A percentile compares a stretch with the other conserved stretches of the same genome.
phyloP scores from a whole-genome alignment of 2,329 filamentous ascomycete genomes.

The Diaporthe nobilis region DNA sequence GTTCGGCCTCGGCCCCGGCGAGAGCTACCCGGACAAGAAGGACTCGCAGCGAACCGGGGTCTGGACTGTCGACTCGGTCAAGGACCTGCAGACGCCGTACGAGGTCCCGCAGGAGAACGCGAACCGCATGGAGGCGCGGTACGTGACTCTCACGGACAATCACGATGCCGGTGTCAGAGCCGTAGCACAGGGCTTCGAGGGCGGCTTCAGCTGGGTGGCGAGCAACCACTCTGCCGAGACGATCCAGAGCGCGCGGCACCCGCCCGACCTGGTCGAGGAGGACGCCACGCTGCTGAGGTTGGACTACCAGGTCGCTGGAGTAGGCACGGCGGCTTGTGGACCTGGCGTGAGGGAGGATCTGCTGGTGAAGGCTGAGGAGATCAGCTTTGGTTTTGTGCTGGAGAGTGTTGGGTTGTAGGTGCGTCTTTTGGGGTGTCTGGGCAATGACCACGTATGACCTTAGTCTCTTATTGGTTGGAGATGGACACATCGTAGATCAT shows the following conservation, averaged over 20 bases:
- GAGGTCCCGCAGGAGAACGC: conserved; percentile 79
- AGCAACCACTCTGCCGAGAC: conserved; percentile 66
- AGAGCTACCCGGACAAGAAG: conserved; percentile 76
- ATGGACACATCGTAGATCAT: neutral
- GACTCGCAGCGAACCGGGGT: conserved; percentile 67
- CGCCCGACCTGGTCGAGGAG: conserved; percentile 70
- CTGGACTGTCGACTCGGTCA: conserved; percentile 57
- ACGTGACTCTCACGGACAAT: conserved; percentile 57
- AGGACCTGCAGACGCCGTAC: conserved; percentile 69
- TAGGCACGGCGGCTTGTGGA: conserved; percentile 65
- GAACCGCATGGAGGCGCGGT: conserved; percentile 73
- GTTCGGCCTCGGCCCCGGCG: conserved; percentile 75
- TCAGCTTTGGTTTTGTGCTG: conserved; percentile 59
- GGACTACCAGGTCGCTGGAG: conserved; percentile 63
- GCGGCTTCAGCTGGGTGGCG: conserved; percentile 68
- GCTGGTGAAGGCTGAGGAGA: conserved; percentile 57
- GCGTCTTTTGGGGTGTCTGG: neutral
- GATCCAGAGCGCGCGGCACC: conserved; percentile 73
- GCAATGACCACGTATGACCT: neutral
- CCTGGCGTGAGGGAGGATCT: conserved; percentile 62
- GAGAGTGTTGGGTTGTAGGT: conserved; percentile 48
- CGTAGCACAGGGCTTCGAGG: conserved; percentile 47
- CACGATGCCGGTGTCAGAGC: conserved; percentile 51
- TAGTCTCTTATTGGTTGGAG: neutral
- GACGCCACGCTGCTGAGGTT: conserved; percentile 60